phyloP scores from a whole-genome alignment of 2,329 filamentous ascomycete species.

The Plenodomus biglobosus region DNA sequence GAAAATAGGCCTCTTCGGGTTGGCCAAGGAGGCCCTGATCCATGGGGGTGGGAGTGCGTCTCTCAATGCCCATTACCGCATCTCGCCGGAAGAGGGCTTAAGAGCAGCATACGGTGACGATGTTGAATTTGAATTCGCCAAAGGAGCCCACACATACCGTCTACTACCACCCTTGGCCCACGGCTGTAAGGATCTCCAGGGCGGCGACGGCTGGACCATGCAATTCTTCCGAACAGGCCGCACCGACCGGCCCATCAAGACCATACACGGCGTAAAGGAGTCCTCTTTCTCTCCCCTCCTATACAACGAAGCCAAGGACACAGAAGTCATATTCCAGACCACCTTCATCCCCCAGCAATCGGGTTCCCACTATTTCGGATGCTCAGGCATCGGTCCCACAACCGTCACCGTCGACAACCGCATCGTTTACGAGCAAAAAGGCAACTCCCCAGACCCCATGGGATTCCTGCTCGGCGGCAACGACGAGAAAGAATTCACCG shows the following conservation, averaged over 20 bases:
- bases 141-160: slow-evolving; percentile 41
- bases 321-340: slow-evolving; percentile 26
- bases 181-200: slow-evolving; percentile 30
- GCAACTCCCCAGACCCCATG: slow-evolving; percentile 61
- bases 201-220: slow-evolving; percentile 37
- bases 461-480: slow-evolving; percentile 68
- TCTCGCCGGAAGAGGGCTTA: slow-evolving; percentile 31
- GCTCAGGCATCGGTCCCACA: slow-evolving; percentile 40
- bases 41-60: slow-evolving; percentile 40
- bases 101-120: slow-evolving; percentile 30
- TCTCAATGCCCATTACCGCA: slow-evolving; percentile 29
- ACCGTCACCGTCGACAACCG: slow-evolving; percentile 30
- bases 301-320: slow-evolving; percentile 25
- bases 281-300: slow-evolving; percentile 30
- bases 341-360: slow-evolving; percentile 28
- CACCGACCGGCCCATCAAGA: slow-evolving; percentile 26
- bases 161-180: slow-evolving; percentile 32
- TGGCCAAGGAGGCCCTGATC: slow-evolving; percentile 55
- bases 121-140: slow-evolving; percentile 37
- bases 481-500: slow-evolving; percentile 62
- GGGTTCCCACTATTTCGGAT: slow-evolving; percentile 37
- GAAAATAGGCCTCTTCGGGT: slow-evolving; percentile 70
- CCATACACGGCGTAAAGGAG: slow-evolving; percentile 25
- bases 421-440: slow-evolving; percentile 33
- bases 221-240: slow-evolving; percentile 31